Evolutionary conservation across 1,284 basidiomycete species (phyloP).

Genomic region (Neolentinus lepideus): DNA sequence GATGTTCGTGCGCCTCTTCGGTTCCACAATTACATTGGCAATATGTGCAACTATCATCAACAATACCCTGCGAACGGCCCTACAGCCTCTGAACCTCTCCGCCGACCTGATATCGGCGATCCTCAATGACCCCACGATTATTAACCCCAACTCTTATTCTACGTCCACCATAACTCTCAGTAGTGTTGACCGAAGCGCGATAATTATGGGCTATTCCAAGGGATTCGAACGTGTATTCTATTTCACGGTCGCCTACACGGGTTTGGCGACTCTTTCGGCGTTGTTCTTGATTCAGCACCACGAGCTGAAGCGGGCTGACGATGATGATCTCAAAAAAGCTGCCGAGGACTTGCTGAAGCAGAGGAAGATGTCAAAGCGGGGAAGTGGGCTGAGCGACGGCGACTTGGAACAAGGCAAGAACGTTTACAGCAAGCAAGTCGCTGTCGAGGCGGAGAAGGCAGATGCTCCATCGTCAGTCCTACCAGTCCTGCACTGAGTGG

Average conservation of each 20-base stretch:
- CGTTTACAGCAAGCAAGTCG: neutral
- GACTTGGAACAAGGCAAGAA: neutral
- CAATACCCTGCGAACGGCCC: conserved; percentile 10
- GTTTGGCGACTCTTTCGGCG: conserved; percentile 9
- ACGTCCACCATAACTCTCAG: neutral
- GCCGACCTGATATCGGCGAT: conserved; percentile 7
- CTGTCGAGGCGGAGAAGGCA: neutral
- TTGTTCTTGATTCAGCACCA: conserved; percentile 14
- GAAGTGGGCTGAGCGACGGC: neutral
- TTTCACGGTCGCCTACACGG: conserved; percentile 8
- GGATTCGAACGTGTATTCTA: conserved; percentile 15
- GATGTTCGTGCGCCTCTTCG: conserved; percentile 29
- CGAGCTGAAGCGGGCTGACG: conserved; percentile 13
- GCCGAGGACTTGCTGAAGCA: conserved; percentile 9
- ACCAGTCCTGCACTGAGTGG: neutral
- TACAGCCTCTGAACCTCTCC: conserved; percentile 8
- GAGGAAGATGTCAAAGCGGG: conserved; percentile 7
- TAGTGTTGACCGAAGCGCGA: conserved; percentile 2
- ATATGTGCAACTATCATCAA: conserved; percentile 23
- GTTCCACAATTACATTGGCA: conserved; percentile 30
- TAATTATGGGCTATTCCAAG: conserved; percentile 12
- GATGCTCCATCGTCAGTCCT: neutral
- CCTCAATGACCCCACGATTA: conserved; percentile 13
- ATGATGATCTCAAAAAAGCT: conserved; percentile 11
- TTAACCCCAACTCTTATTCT: conserved; percentile 4